phyloP scores from a whole-genome alignment of 2,329 filamentous ascomycete species.

The Phialophora verrucosa region DNA sequence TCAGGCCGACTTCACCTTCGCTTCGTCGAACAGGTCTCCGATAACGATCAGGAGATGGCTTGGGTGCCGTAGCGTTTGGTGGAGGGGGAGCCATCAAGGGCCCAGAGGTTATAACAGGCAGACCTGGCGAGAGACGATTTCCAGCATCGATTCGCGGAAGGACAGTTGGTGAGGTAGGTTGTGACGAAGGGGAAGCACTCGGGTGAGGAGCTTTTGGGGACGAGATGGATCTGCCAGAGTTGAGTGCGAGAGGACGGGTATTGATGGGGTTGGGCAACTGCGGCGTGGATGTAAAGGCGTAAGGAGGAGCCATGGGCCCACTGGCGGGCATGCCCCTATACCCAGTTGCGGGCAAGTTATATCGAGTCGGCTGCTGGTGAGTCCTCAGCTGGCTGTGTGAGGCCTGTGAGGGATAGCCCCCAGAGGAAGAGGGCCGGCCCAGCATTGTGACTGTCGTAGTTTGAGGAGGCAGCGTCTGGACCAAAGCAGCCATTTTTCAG shows the following conservation, averaged over 20 bases:
- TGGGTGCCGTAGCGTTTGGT: constrained; percentile 51
- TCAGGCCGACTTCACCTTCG: constrained; percentile 46
- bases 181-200: constrained; percentile 24
- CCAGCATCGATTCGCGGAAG: constrained; percentile 32
- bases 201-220: constrained; percentile 56
- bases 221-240: constrained; percentile 53
- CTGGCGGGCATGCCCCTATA: constrained; percentile 62
- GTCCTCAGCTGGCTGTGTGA: constrained; percentile 48
- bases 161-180: constrained; percentile 23
- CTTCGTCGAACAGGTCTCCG: constrained; percentile 68
- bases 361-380: constrained; percentile 54
- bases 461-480: constrained; percentile 80
- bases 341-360: constrained; percentile 51
- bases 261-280: constrained; percentile 59
- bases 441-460: constrained; percentile 78
- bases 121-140: constrained; percentile 29
- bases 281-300: constrained; percentile 76
- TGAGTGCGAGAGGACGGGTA: constrained; percentile 23
- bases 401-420: constrained; percentile 55
- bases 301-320: constrained; percentile 74
- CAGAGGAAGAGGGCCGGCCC: constrained; percentile 70
- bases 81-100: constrained; percentile 30
- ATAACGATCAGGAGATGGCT: constrained; percentile 82
- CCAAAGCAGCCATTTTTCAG: constrained; percentile 78
- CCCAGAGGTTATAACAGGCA: constrained; percentile 29